Base-by-base conservation (phyloP, 331 rosid genomes). In the Quercus phellos region DNA sequence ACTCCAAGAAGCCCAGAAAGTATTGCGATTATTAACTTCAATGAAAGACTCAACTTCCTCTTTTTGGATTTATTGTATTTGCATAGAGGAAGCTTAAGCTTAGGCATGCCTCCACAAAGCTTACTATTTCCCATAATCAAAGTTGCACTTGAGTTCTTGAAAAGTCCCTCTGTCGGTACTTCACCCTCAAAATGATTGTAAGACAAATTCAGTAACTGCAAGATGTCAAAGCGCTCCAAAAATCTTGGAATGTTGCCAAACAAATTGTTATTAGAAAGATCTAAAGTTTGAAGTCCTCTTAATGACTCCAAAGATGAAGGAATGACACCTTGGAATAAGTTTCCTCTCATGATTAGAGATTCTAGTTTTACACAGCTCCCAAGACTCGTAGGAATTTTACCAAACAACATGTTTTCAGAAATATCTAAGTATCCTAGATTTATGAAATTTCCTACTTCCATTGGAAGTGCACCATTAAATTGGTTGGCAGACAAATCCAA, bases 401-500 rank as follows among this genome's bases (percentile, higher is more conserved):
- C 73, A 0, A 13, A 70, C 4, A 78, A 61, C 27, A 38, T 27
- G 76, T 80, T 80, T 74, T 38, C 2, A 35, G 2, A 35, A 6
- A 35, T 7, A 35, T 35, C 43, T 35, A 35, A 6, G 43, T 35
- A 35, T 0, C 21, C 12, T 0, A 55, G 73, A 61, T 71, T 29
- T 19, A 54, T 72, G 24, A 26, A 51, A 14, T 27, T 55, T 16
- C 76, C 67, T 4, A 75, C 55, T 50, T 80, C 68, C 2, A 4
- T 14, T 2, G 83, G 79, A 10, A 80, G 63, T 5, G 53, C 43
- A 9, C 80, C 67, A 21, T 21, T 74, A 4, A 80, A 59, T 21
- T 54, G 53, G 42, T 80, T 80, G 4, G 34, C 5, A 46, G 84
- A 81, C 46, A 75, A 18, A 26, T 21, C 8, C 19, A 81, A 3